phyloP scores from a whole-genome alignment of 2,329 filamentous ascomycete genomes.

The Akanthomyces lecanii region DNA sequence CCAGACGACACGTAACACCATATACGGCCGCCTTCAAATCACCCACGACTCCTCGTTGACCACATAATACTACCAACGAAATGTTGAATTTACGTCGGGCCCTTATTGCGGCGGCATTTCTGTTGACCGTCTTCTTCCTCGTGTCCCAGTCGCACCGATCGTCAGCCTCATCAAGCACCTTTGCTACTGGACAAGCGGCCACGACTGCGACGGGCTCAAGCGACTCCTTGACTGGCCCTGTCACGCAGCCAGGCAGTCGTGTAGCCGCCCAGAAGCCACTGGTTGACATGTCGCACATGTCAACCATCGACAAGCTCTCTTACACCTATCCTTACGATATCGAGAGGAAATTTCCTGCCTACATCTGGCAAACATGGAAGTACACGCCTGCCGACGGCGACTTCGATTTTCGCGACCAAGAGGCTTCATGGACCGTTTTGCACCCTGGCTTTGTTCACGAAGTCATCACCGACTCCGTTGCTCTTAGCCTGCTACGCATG shows the following conservation, averaged over 20 bases:
- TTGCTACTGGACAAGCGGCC: slow-evolving; percentile 19
- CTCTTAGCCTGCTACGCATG: slow-evolving; percentile 74
- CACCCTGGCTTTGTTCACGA: slow-evolving; percentile 94
- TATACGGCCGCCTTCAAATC: not conserved
- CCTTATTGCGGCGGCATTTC: slow-evolving; percentile 63
- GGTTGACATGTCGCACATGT: slow-evolving; percentile 66
- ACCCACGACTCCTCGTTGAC: not conserved
- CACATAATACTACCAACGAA: slow-evolving; percentile 43
- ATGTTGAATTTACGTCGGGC: slow-evolving; percentile 81
- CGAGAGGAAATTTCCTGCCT: slow-evolving; percentile 84
- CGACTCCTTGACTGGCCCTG: slow-evolving; percentile 16
- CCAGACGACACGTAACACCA: not conserved
- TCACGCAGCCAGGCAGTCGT: slow-evolving; percentile 24
- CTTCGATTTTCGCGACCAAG: slow-evolving; percentile 77
- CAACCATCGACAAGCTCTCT: slow-evolving; percentile 73
- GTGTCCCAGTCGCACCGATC: slow-evolving; percentile 55
- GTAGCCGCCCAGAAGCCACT: slow-evolving; percentile 58
- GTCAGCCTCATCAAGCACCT: not conserved
- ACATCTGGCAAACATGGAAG: slow-evolving; percentile 99
- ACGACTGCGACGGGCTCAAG: slow-evolving; percentile 23
- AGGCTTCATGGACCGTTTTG: slow-evolving; percentile 82
- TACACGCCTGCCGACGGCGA: slow-evolving; percentile 70
- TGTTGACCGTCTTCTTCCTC: slow-evolving; percentile 66
- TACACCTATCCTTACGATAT: slow-evolving; percentile 95
- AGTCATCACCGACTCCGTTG: slow-evolving; percentile 89